phyloP scores from a whole-genome alignment of 2,329 filamentous ascomycete species.

The Arachnomyces sp. region DNA sequence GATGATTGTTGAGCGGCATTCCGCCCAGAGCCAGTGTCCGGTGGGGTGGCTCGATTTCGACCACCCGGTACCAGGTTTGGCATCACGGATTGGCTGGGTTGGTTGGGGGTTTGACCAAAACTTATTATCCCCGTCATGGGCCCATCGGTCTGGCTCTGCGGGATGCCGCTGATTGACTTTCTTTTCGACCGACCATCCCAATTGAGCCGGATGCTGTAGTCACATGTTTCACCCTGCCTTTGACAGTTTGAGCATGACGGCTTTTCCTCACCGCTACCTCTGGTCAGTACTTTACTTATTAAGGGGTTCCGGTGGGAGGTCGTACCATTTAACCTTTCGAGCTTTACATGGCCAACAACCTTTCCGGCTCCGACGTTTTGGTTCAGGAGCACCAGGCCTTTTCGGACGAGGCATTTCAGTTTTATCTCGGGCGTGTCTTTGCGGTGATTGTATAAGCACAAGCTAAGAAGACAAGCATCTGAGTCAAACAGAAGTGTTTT shows the following conservation, averaged over 20 bases:
- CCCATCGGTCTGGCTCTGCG: constrained; percentile 17
- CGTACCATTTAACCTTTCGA: constrained; percentile 61
- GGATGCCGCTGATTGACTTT: constrained; percentile 36
- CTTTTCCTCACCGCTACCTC: constrained; percentile 58
- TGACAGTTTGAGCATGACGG: constrained; percentile 65
- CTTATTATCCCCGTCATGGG: too few relatives aligned
- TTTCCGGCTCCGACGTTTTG: constrained; percentile 54
- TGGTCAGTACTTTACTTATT: constrained; percentile 4
- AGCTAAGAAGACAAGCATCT: neutral
- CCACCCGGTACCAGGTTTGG: too few relatives aligned
- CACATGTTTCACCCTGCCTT: constrained; percentile 63
- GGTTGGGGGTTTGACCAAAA: too few relatives aligned
- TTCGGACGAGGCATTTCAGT: constrained; percentile 53
- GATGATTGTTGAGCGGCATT: too few relatives aligned
- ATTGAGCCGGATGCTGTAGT: constrained; percentile 73
- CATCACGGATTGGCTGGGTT: too few relatives aligned
- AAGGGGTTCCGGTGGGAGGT: neutral
- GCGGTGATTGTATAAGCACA: too few relatives aligned
- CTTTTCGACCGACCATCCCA: constrained; percentile 67
- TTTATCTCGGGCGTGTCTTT: neutral
- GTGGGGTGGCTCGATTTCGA: too few relatives aligned
- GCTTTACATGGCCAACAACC: constrained; percentile 66
- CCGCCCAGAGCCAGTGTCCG: too few relatives aligned
- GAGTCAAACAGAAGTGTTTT: neutral
- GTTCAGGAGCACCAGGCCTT: constrained; percentile 49